phyloP scores from a whole-genome alignment of 148 eudicot species.

The Dysphania ambrosioides region DNA sequence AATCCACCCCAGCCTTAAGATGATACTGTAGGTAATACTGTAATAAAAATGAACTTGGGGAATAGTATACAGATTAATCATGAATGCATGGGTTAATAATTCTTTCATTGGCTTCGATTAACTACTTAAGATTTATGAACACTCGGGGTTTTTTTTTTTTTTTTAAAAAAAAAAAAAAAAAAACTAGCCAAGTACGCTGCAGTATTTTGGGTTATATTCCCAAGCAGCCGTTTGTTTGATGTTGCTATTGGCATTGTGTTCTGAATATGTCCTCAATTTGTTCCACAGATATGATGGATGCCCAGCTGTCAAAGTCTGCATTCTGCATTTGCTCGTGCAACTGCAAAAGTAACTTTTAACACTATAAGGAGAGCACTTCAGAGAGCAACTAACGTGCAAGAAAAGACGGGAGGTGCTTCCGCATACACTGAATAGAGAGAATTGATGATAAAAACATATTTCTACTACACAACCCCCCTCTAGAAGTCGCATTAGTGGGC shows the following conservation, averaged over 20 bases:
- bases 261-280: conserved; percentile 54
- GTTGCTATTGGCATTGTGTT: conserved; percentile 40
- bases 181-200: too few relatives aligned
- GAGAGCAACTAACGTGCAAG: background rate
- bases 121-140: too few relatives aligned
- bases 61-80: too few relatives aligned
- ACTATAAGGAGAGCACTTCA: background rate
- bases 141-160: too few relatives aligned
- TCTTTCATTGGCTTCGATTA: too few relatives aligned
- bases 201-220: background rate
- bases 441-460: too few relatives aligned
- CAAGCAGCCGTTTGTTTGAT: conserved; percentile 24
- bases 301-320: conserved; percentile 48
- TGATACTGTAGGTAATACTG: too few relatives aligned
- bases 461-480: background rate
- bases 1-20: too few relatives aligned
- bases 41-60: too few relatives aligned
- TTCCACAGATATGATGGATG: conserved; percentile 58
- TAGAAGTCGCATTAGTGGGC: background rate
- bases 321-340: conserved; percentile 67
- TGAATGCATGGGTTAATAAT: too few relatives aligned
- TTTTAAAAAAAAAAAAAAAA: too few relatives aligned
- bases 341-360: conserved; percentile 39
- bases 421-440: background rate
- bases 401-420: background rate